Percentiles rank a stretch among this genome's conserved stretches.
Conservation (phyloP, 1,139 yeast genomes). For the Suhomyces anneliseae region DNA sequence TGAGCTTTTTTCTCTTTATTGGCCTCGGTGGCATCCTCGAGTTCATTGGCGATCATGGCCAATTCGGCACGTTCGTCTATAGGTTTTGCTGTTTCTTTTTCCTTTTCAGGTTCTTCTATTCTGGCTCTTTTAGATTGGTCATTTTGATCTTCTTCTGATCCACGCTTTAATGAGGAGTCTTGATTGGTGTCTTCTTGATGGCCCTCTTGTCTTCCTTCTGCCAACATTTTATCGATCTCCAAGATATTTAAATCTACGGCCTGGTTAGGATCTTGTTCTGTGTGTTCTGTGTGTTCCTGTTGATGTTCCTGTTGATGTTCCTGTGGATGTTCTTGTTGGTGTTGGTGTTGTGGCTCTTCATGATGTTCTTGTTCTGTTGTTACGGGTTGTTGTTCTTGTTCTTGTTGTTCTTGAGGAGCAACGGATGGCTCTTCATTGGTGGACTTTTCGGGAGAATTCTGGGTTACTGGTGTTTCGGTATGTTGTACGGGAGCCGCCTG, state of each 20-base stretch:
- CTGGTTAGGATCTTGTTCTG: neutral
- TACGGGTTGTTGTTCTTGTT: neutral
- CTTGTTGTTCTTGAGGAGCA: neutral
- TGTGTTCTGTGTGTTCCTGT: neutral
- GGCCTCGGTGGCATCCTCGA: constrained; percentile 24
- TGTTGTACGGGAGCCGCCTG: neutral
- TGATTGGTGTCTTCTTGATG: constrained; percentile 2
- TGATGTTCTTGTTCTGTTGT: neutral
- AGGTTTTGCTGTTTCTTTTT: neutral
- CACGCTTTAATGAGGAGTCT: constrained; percentile 1
- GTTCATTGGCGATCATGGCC: constrained; percentile 23
- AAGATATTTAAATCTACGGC: constrained; percentile 11
- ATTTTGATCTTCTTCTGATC: neutral
- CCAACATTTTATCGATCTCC: constrained; percentile 11
- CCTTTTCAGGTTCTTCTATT: constrained; percentile 1
- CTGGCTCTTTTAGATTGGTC: constrained; percentile 6
- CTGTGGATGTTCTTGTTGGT: neutral
- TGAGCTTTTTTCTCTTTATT: constrained; percentile 15
- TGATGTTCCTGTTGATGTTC: neutral
- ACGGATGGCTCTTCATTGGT: neutral
- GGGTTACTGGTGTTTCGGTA: neutral
- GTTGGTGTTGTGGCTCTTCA: neutral
- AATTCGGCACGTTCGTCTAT: constrained; percentile 19
- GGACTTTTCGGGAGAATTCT: neutral
- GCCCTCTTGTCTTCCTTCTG: constrained; percentile 5